Percentiles rank a stretch among this genome's conserved stretches.
These are phyloP conservation scores for Globisporangium splendens DNA, from an alignment of 352 stramenopile species.

Conservation along the genomic window DNA sequence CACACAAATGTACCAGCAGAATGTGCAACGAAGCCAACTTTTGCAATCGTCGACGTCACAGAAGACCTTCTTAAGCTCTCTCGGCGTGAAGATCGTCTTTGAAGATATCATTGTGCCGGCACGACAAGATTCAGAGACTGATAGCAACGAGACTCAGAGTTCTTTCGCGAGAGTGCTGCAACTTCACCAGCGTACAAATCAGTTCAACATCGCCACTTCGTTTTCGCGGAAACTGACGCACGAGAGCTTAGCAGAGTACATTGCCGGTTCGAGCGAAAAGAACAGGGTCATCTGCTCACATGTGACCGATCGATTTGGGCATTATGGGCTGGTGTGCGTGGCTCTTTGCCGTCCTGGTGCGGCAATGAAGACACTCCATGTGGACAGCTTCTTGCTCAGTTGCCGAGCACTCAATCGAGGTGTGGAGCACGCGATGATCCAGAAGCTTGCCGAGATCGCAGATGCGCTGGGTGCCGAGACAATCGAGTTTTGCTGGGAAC, in stretches of 20 bases:
- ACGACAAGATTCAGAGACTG: not conserved
- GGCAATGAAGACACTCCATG: conserved; percentile 10
- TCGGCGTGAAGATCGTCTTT: conserved; percentile 66
- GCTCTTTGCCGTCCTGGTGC: conserved; percentile 26
- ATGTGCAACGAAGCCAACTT: conserved; percentile 35
- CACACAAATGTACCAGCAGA: conserved; percentile 60
- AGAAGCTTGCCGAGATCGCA: conserved; percentile 39
- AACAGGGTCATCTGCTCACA: conserved; percentile 43
- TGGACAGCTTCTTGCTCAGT: conserved; percentile 70
- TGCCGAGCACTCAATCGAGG: conserved; percentile 67
- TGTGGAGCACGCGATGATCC: conserved; percentile 66
- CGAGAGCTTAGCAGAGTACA: conserved; percentile 25
- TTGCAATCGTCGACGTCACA: conserved; percentile 27
- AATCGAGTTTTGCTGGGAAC: conserved; percentile 51
- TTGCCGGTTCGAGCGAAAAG: not conserved
- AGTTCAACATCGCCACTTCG: conserved; percentile 63
- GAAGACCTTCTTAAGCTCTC: conserved; percentile 59
- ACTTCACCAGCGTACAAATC: conserved; percentile 70
- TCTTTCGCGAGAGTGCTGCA: conserved; percentile 46
- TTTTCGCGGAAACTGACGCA: conserved; percentile 42
- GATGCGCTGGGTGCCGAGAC: conserved; percentile 1
- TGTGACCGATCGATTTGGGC: conserved; percentile 71
- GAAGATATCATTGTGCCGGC: conserved; percentile 27
- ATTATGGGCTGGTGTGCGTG: conserved; percentile 67
- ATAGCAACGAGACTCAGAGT: not conserved